Base-by-base conservation (phyloP, 2,329 filamentous ascomycete species). In the Paradendryphiella salina region DNA sequence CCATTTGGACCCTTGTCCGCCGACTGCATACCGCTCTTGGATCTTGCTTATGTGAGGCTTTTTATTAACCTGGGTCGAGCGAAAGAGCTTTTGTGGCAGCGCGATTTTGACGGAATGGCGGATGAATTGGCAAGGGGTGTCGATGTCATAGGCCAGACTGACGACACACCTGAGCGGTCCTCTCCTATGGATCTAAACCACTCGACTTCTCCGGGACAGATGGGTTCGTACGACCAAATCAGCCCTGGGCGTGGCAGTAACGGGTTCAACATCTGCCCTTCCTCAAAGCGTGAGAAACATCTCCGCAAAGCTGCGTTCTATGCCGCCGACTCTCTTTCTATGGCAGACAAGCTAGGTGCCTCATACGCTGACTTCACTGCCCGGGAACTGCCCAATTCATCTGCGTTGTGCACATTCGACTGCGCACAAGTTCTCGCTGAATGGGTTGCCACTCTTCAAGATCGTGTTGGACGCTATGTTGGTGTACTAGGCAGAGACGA, bases 271-370 rank as follows among this genome's bases (percentile, higher is more conserved):
- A 50, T 63, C 64, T 75, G 66, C 75, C 75, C 80, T 9, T 84
- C 82, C 9, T 85, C 88, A 0, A 86, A 88, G 50, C 86, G 91
- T 2, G 93, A 99, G 74, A 88, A 86, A 59, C 90, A 96, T 65
- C 80, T 97, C 15, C 87, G 93, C 35, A 95, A 93, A 71, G 94
- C 94, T n/a, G 94, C 93, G 0, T 95, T 91, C 68, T 96, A 96
- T 67, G 94, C 94, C 1, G 91, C 90, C 1, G 91, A 96, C 71
- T 96, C 92, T 0, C 82, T 99, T 7, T 85, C 86, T 21, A 94
- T 94, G 84, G 88, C 90, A 1, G 89, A 95, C 70, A 92, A 88
- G 67, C 81, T 94, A 10, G 90, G 90, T 1, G 84, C 93, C 21
- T 90, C 89, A 0, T 94, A 93, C 74, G 87, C 89, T 6, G 91